phyloP scores from a whole-genome alignment of 176 grass and related monocot species.

The Hordeum marinum region DNA sequence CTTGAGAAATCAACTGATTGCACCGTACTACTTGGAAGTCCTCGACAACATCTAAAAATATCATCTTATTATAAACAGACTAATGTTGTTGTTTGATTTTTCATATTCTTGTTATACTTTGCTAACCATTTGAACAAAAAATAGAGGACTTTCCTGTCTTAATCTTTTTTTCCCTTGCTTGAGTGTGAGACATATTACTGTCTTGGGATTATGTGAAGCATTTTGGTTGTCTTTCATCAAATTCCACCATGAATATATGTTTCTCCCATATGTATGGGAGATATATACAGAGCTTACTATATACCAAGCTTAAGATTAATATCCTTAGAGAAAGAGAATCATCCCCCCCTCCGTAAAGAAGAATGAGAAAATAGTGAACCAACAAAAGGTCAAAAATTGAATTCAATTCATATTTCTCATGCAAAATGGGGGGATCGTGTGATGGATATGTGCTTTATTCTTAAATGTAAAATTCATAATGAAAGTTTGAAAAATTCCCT shows the following conservation, averaged over 20 bases:
- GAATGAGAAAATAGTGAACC: not conserved
- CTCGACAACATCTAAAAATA: not conserved
- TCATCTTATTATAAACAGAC: not conserved
- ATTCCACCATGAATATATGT: not conserved
- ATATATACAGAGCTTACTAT: not conserved
- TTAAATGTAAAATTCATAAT: not conserved
- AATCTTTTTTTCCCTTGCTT: not conserved
- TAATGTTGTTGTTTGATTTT: not conserved
- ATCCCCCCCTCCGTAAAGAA: not conserved
- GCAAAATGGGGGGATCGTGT: not conserved
- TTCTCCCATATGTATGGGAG: not conserved
- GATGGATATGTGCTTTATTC: not conserved
- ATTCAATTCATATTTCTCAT: not conserved
- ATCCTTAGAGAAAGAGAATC: not conserved
- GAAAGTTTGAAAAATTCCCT: not conserved
- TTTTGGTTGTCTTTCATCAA: not conserved
- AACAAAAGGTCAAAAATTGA: not conserved
- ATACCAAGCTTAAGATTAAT: not conserved
- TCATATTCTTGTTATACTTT: not conserved
- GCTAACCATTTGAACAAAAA: not conserved
- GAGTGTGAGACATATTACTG: not conserved
- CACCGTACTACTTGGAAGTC: not conserved
- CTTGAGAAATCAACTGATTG: not conserved
- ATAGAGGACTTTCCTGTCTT: not conserved
- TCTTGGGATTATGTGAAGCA: not conserved